phyloP scores from a whole-genome alignment of 352 stramenopile genomes.

The Phytopythium boreale region DNA sequence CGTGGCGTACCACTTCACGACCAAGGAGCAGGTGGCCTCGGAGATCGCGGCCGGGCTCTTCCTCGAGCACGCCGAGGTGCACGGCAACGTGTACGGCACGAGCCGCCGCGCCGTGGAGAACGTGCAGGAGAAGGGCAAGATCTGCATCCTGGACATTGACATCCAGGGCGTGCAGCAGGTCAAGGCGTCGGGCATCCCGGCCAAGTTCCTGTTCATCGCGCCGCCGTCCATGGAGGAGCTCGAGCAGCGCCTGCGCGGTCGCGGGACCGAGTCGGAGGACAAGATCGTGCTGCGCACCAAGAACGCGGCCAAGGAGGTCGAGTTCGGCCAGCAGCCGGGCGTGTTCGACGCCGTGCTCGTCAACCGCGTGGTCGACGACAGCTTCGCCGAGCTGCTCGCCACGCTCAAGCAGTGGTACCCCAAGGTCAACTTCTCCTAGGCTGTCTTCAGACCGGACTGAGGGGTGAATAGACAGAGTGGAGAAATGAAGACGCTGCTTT shows the following conservation, averaged over 20 bases:
- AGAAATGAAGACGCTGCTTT: background rate
- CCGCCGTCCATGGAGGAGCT: conserved; percentile 94
- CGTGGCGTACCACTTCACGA: conserved; percentile 97
- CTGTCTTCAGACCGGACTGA: background rate
- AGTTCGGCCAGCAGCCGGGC: conserved; percentile 78
- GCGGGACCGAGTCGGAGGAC: conserved; percentile 96
- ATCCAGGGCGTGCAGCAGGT: conserved; percentile 96
- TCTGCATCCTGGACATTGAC: conserved; percentile 99
- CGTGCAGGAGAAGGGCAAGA: conserved; percentile 92
- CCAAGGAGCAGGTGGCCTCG: conserved; percentile 90
- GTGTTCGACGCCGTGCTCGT: conserved; percentile 90
- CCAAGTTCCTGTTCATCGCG: conserved; percentile 96
- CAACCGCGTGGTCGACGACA: conserved; percentile 86
- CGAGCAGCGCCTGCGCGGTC: conserved; percentile 92
- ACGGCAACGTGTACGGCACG: conserved; percentile 98
- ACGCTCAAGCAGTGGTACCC: conserved; percentile 82
- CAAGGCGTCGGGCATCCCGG: conserved; percentile 80
- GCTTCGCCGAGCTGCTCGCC: conserved; percentile 63
- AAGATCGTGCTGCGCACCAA: conserved; percentile 91
- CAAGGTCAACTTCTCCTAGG: conserved; percentile 48
- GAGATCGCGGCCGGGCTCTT: conserved; percentile 95
- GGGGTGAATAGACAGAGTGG: background rate
- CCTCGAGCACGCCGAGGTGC: conserved; percentile 96
- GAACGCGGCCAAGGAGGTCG: conserved; percentile 93
- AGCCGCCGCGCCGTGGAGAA: conserved; percentile 90